These are phyloP conservation scores for Camelina sativa DNA, from an alignment of 345 rosid species.

Conservation along the genomic window DNA sequence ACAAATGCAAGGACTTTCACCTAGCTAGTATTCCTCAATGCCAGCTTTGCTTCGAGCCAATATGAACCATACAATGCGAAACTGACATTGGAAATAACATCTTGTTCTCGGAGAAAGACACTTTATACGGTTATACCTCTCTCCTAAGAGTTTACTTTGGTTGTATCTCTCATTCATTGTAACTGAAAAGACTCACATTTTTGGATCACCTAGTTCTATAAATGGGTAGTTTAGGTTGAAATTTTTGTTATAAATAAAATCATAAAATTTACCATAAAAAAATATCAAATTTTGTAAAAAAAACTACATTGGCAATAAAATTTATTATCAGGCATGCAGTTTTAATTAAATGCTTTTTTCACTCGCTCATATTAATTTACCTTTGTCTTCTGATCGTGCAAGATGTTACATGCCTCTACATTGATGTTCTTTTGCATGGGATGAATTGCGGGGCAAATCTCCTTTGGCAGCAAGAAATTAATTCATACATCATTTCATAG, in stretches of 20 bases:
- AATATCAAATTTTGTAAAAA: background rate
- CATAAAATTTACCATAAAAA: background rate
- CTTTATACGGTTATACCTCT: no score
- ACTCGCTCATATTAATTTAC: background rate
- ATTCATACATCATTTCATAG: background rate
- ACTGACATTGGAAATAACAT: no score
- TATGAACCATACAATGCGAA: background rate
- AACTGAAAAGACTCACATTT: background rate
- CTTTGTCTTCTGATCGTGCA: slow-evolving; percentile 10
- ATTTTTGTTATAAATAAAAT: background rate
- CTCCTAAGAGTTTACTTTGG: background rate
- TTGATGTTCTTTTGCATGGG: slow-evolving; percentile 15
- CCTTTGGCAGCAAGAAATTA: slow-evolving; percentile 40
- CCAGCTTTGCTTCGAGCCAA: background rate
- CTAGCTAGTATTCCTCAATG: no score
- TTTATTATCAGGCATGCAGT: background rate
- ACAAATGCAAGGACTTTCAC: background rate
- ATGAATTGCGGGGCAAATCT: slow-evolving; percentile 44
- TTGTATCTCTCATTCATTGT: background rate
- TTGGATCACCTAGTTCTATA: background rate
- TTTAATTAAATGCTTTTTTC: background rate
- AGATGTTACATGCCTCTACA: background rate
- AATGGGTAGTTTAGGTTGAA: background rate
- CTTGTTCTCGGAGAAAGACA: background rate
- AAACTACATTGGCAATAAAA: background rate